Base-by-base conservation (phyloP, 805 yeast species). In the Starmerella stellata region DNA sequence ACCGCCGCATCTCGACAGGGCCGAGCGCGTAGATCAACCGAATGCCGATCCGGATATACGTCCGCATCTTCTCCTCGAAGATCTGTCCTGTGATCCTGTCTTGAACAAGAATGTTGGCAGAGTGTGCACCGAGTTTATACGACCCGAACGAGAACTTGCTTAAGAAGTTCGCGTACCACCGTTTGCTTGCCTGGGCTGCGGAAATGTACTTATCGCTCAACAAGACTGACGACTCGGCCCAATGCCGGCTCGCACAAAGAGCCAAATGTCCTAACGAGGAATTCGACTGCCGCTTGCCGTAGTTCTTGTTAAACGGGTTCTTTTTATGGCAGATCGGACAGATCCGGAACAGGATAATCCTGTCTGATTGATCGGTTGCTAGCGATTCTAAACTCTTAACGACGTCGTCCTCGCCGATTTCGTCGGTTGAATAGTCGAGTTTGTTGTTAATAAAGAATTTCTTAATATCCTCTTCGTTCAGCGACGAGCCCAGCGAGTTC, bases 81-180 rank as follows among this genome's bases (percentile, higher is more conserved):
- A 87, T 72, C 34, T 80, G 68, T 0, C 98, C 98, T 0, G 95
- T 76, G 15, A 69, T 64, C 44, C 98, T 65, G 55, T 90, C 95
- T 56, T 90, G 96, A 2, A 87, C 95, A 36, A 90, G 62, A 23
- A 90, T 87, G 52, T 87, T 87, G 8, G 95, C 98, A 35, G 92
- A 82, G 53, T 87, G 81, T 19, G 76, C 74, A 2, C 95, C 95
- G 28, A 87, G 59, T 36, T 74, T 73, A 54, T 83, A 78, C 50
- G 78, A 78, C 0, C 98, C 98, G 53, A 81, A 83, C 0, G 90
- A 80, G 35, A 90, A 61, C 52, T 82, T 85, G 36, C 83, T 77
- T 40, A 85, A 61, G 2, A 79, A 69, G 50, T 78, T 82, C 3
- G 85, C 68, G 52, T 78, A 81, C 96, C 96, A 85, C 43, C 83